Evolutionary conservation across 1,284 basidiomycete genomes (phyloP).

Genomic region (Ustilago lituana): DNA sequence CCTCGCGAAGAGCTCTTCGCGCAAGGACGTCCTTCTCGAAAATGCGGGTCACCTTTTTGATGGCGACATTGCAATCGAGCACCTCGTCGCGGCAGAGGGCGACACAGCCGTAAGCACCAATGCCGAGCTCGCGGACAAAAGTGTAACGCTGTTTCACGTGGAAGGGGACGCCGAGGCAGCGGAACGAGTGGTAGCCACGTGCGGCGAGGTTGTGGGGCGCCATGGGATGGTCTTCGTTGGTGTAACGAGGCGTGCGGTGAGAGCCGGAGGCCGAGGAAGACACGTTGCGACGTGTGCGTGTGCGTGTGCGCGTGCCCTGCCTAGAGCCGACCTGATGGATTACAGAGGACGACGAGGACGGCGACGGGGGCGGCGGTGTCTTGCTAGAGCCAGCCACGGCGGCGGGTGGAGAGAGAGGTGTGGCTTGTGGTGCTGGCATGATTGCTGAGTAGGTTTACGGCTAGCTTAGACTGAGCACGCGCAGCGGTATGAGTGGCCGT

Average conservation of each 20-base stretch:
- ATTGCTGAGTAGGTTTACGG: too few relatives aligned
- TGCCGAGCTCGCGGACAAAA: constrained; percentile 64
- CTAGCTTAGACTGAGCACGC: constrained; percentile 12
- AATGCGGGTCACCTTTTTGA: constrained; percentile 65
- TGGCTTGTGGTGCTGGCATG: constrained; percentile 40
- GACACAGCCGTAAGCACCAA: constrained; percentile 66
- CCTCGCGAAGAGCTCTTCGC: constrained; percentile 62
- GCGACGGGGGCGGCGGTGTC: constrained; percentile 25
- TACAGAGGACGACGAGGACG: constrained; percentile 14
- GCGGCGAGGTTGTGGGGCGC: constrained; percentile 58
- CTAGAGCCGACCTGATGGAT: constrained; percentile 52
- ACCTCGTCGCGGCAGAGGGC: constrained; percentile 60
- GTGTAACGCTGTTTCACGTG: constrained; percentile 64
- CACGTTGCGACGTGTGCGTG: constrained; percentile 51
- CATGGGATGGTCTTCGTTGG: constrained; percentile 62
- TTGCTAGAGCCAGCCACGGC: constrained; percentile 25
- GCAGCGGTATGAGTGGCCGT: too few relatives aligned
- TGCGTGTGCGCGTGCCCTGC: constrained; percentile 52
- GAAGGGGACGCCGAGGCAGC: constrained; percentile 63
- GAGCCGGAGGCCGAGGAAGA: constrained; percentile 30
- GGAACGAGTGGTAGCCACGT: constrained; percentile 64
- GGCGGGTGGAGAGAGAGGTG: constrained; percentile 16
- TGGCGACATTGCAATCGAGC: constrained; percentile 63
- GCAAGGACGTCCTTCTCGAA: constrained; percentile 65
- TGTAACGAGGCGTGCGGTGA: constrained; percentile 45